Evolutionary conservation across 2,329 filamentous ascomycete genomes (phyloP).

Genomic region (Curvularia hawaiiensis): DNA sequence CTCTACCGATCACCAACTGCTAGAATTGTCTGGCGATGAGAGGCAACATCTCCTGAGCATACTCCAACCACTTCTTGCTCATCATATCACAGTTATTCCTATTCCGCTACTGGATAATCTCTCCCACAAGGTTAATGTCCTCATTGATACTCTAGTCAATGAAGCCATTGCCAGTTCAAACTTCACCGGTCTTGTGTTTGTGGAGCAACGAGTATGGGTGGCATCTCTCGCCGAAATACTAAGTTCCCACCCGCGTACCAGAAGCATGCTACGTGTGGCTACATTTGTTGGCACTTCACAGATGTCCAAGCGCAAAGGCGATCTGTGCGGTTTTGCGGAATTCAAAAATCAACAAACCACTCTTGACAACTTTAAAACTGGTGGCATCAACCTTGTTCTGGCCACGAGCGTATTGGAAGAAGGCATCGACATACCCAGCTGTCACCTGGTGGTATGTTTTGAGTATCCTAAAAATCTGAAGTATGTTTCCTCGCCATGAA

Average conservation of each 20-base stretch:
- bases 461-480: conserved; percentile 66
- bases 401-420: conserved; percentile 65
- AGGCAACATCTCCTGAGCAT: conserved; percentile 40
- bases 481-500: not conserved
- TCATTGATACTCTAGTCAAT: conserved; percentile 45
- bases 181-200: conserved; percentile 54
- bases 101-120: conserved; percentile 26
- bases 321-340: conserved; percentile 57
- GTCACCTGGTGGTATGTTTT: conserved; percentile 69
- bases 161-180: conserved; percentile 33
- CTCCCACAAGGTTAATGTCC: conserved; percentile 43
- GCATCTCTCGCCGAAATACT: conserved; percentile 49
- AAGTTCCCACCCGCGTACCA: conserved; percentile 35
- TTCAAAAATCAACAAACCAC: conserved; percentile 56
- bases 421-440: conserved; percentile 66
- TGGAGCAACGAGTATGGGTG: conserved; percentile 53
- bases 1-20: conserved; percentile 25
- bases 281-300: conserved; percentile 61
- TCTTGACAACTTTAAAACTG: conserved; percentile 59
- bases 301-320: conserved; percentile 49
- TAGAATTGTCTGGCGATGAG: conserved; percentile 44
- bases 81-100: not conserved
- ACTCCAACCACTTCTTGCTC: conserved; percentile 23
- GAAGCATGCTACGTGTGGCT: conserved; percentile 47
- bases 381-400: conserved; percentile 62